phyloP scores from a whole-genome alignment of 2,329 filamentous ascomycete species.

The Phaeosphaeria sp. region DNA sequence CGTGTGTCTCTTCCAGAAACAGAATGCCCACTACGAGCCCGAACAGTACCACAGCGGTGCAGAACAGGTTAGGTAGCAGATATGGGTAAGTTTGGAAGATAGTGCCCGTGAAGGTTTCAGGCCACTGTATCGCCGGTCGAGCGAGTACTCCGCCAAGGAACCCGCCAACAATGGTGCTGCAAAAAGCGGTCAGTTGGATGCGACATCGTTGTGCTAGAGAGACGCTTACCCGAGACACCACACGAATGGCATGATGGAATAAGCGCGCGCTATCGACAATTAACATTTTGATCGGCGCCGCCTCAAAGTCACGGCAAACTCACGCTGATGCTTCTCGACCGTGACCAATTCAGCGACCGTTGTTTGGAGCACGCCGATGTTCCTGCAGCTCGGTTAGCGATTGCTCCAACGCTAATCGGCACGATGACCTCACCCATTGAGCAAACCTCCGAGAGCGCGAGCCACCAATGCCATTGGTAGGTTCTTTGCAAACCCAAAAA shows the following conservation, averaged over 20 bases:
- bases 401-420: slow-evolving; percentile 24
- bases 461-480: slow-evolving; percentile 84
- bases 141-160: slow-evolving; percentile 90
- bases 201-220: slow-evolving; percentile 12
- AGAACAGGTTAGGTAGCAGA: slow-evolving; percentile 89
- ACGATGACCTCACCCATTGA: slow-evolving; percentile 77
- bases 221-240: slow-evolving; percentile 84
- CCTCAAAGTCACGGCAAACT: slow-evolving; percentile 44
- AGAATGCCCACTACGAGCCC: slow-evolving; percentile 80
- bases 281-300: slow-evolving; percentile 22
- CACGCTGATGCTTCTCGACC: slow-evolving; percentile 89
- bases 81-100: slow-evolving; percentile 90
- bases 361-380: slow-evolving; percentile 93
- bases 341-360: slow-evolving; percentile 94
- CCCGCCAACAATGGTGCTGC: slow-evolving; percentile 86
- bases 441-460: slow-evolving; percentile 83
- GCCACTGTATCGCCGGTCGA: slow-evolving; percentile 83
- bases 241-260: slow-evolving; percentile 96
- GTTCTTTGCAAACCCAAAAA: slow-evolving; percentile 88
- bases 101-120: slow-evolving; percentile 73
- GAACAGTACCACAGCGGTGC: slow-evolving; percentile 75
- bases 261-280: slow-evolving; percentile 74
- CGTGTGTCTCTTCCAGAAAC: slow-evolving; percentile 94
- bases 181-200: slow-evolving; percentile 35
- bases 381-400: slow-evolving; percentile 60